Conservation (phyloP, 2,329 filamentous ascomycete species). For the Nigrospora sphaerica region DNA sequence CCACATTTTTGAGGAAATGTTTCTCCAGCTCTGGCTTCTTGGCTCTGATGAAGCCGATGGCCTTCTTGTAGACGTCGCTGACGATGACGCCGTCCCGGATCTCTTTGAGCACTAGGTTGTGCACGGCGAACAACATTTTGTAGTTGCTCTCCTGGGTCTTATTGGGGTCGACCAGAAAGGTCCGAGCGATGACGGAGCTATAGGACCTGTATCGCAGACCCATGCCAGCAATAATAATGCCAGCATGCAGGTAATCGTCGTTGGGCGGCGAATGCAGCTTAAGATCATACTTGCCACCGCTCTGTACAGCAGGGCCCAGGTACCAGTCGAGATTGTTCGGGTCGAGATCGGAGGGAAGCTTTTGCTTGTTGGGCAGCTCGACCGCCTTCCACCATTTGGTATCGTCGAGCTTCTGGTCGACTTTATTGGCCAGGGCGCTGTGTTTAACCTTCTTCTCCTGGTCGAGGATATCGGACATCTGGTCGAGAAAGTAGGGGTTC, state of each 20-base stretch:
- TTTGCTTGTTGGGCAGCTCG: slow-evolving; percentile 61
- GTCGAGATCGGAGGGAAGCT: slow-evolving; percentile 83
- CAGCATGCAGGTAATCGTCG: slow-evolving; percentile 76
- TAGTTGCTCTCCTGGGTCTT: slow-evolving; percentile 94
- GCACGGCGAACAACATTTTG: slow-evolving; percentile 76
- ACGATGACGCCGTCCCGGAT: slow-evolving; percentile 78
- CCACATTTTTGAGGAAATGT: slow-evolving; percentile 88
- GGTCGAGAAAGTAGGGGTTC: slow-evolving; percentile 94
- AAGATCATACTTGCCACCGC: slow-evolving; percentile 90
- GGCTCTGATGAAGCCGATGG: slow-evolving; percentile 67
- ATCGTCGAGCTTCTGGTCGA: slow-evolving; percentile 88
- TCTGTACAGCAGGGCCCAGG: slow-evolving; percentile 84
- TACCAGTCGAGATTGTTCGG: slow-evolving; percentile 88
- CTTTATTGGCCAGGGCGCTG: slow-evolving; percentile 74
- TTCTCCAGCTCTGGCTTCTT: slow-evolving; percentile 96
- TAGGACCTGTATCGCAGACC: slow-evolving; percentile 95
- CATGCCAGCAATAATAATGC: slow-evolving; percentile 87
- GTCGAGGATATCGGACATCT: slow-evolving; percentile 94
- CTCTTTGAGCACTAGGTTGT: slow-evolving; percentile 85
- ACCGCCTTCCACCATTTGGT: slow-evolving; percentile 85
- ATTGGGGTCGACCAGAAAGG: slow-evolving; percentile 94
- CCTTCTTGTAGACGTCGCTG: slow-evolving; percentile 90
- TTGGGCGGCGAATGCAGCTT: slow-evolving; percentile 74
- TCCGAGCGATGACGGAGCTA: slow-evolving; percentile 84
- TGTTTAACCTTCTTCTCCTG: slow-evolving; percentile 97